Percentiles rank a stretch among this genome's conserved stretches.
These are phyloP conservation scores for Xerocomus potaroensis DNA, from an alignment of 768 basidiomycete species.

Conservation along the genomic window DNA sequence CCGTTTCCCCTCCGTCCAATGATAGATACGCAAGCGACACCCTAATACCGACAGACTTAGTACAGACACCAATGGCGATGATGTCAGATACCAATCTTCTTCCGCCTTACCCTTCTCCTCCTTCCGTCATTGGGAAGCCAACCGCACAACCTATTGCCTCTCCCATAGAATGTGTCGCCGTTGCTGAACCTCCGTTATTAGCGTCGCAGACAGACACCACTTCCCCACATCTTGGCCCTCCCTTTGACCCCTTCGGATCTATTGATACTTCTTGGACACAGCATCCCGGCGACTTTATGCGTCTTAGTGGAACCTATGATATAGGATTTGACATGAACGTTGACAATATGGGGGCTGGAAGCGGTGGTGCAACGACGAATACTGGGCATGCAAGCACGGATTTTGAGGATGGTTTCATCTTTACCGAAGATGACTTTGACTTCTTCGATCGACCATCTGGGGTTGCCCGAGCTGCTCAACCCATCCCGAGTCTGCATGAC, in stretches of 20 bases:
- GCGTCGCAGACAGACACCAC: constrained; percentile 15
- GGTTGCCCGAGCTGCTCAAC: constrained; percentile 18
- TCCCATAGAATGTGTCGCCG: constrained; percentile 21
- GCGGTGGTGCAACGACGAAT: constrained; percentile 21
- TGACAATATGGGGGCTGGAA: constrained; percentile 32
- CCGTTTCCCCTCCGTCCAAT: constrained; percentile 8
- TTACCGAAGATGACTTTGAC: constrained; percentile 83
- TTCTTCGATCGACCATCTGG: constrained; percentile 69
- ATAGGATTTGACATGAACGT: constrained; percentile 49
- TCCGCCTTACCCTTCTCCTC: constrained; percentile 54
- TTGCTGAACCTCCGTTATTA: constrained; percentile 10
- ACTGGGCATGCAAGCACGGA: constrained; percentile 37
- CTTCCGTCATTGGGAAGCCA: constrained; percentile 38
- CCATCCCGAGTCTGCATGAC: constrained; percentile 15
- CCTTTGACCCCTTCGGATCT: constrained; percentile 43
- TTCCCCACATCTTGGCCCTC: constrained; percentile 18
- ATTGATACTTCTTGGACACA: constrained; percentile 41
- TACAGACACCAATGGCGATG: constrained; percentile 9
- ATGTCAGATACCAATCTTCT: constrained; percentile 21
- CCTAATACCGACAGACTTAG: constrained; percentile 15
- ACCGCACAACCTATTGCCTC: constrained; percentile 2
- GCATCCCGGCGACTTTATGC: constrained; percentile 34
- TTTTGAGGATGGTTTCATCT: constrained; percentile 54
- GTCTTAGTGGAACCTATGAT: constrained; percentile 33
- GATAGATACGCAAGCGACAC: constrained; percentile 16